A percentile compares a stretch with the other conserved stretches of the same genome.
Conservation (phyloP, 352 stramenopile species). For the Plasmopara muralis region DNA sequence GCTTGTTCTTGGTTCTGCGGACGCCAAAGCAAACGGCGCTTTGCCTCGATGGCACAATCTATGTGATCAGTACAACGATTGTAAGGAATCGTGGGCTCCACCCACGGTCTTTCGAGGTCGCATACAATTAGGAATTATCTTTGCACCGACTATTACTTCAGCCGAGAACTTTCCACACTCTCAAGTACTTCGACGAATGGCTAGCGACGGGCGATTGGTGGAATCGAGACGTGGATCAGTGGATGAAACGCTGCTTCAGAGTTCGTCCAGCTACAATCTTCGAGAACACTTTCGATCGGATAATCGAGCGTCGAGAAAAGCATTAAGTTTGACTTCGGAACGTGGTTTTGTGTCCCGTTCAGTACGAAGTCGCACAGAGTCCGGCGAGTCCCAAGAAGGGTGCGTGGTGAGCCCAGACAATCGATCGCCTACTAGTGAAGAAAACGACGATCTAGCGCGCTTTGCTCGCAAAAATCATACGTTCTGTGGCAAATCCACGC, state of each 20-base stretch:
- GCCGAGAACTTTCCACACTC: conserved; percentile 44
- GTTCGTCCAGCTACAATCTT: conserved; percentile 48
- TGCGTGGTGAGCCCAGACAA: too few relatives aligned
- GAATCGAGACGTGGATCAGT: conserved; percentile 24
- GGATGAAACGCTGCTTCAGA: conserved; percentile 51
- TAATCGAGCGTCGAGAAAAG: conserved; percentile 19
- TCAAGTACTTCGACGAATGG: conserved; percentile 36
- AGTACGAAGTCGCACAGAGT: conserved; percentile 9
- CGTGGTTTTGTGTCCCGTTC: conserved; percentile 26
- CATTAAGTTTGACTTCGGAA: conserved; percentile 19
- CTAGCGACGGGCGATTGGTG: conserved; percentile 23
- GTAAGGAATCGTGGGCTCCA: conserved; percentile 75
- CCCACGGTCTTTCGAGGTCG: conserved; percentile 75
- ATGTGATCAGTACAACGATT: conserved; percentile 85
- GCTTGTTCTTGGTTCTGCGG: conserved; percentile 67
- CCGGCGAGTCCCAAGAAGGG: too few relatives aligned
- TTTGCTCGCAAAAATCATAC: conserved; percentile 55
- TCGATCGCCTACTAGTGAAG: conserved; percentile 10
- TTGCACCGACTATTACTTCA: conserved; percentile 58
- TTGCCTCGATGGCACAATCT: conserved; percentile 78
- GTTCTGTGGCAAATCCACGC: conserved; percentile 56
- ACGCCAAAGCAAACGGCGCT: conserved; percentile 75
- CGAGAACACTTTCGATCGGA: conserved; percentile 49
- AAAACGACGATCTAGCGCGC: conserved; percentile 27
- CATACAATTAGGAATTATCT: conserved; percentile 75